Percentiles rank a stretch among this genome's conserved stretches.
phyloP scores from a whole-genome alignment of 228 moss, liverwort and hornwort genomes.

The Sphagnum fallax region DNA sequence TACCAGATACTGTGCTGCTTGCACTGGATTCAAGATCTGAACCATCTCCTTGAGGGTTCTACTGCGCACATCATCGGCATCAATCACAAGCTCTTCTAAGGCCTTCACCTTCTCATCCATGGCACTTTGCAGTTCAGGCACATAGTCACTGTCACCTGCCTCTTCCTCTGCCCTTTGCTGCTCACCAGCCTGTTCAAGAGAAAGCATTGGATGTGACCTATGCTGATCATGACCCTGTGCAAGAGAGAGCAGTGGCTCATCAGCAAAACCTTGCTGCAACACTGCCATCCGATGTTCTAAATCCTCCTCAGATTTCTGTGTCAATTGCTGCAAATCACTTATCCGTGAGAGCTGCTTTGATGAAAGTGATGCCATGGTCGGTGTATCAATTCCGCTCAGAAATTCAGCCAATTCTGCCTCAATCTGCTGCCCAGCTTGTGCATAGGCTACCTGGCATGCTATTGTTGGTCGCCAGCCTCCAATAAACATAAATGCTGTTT shows the following conservation, averaged over 20 bases:
- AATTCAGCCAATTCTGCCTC: slow-evolving; percentile 42
- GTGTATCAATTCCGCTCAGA: slow-evolving; percentile 32
- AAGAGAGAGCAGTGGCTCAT: slow-evolving; percentile 36
- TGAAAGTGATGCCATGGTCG: slow-evolving; percentile 34
- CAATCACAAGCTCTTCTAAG: slow-evolving; percentile 10
- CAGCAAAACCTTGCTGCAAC: slow-evolving; percentile 41
- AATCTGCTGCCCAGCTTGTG: slow-evolving; percentile 41
- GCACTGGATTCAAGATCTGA: slow-evolving; percentile 3
- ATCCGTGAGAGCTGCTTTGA: slow-evolving; percentile 31
- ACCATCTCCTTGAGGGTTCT: slow-evolving; percentile 11
- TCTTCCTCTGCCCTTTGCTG: neutral
- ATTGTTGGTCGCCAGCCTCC: slow-evolving; percentile 61
- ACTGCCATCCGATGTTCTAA: slow-evolving; percentile 34
- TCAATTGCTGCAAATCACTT: slow-evolving; percentile 25
- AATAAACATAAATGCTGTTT: slow-evolving; percentile 48
- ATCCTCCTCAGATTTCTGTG: slow-evolving; percentile 34
- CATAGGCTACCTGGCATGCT: slow-evolving; percentile 43
- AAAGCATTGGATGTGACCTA: neutral
- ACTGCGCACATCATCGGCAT: slow-evolving; percentile 8
- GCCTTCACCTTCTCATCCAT: slow-evolving; percentile 16
- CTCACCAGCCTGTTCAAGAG: too few relatives aligned
- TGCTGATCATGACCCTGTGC: slow-evolving; percentile 5
- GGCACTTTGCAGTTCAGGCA: slow-evolving; percentile 3
- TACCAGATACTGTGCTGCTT: slow-evolving; percentile 13
- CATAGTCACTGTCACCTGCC: neutral